These are phyloP conservation scores for Cyclostephanos tholiformis DNA, from an alignment of 108 stramenopile genomes.

Conservation along the genomic window DNA sequence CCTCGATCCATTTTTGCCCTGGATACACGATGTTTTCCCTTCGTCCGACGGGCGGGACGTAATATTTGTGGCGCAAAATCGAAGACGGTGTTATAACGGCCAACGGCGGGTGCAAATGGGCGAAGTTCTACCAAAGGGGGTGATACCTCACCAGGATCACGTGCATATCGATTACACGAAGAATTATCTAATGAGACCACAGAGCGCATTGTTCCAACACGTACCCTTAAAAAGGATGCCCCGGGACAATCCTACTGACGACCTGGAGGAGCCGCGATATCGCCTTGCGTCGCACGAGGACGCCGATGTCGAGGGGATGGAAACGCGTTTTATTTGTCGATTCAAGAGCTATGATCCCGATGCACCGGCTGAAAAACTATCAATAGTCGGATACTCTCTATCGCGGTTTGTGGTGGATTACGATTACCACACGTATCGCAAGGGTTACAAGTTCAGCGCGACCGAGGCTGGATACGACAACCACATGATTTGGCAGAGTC, in stretches of 20 bases:
- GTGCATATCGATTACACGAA: slow-evolving; percentile 42
- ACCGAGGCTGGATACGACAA: slow-evolving; percentile 70
- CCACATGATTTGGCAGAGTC: slow-evolving; percentile 74
- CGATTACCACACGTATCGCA: slow-evolving; percentile 74
- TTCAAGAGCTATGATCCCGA: slow-evolving; percentile 64
- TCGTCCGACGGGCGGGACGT: slow-evolving; percentile 75
- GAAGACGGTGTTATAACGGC: slow-evolving; percentile 68
- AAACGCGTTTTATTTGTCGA: slow-evolving; percentile 86
- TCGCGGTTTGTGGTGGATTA: slow-evolving; percentile 73
- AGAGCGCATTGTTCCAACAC: slow-evolving; percentile 83
- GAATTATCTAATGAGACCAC: slow-evolving; percentile 68
- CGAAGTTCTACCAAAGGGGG: slow-evolving; percentile 34
- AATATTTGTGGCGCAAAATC: slow-evolving; percentile 89
- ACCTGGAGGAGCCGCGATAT: slow-evolving; percentile 51
- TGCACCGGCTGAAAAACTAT: slow-evolving; percentile 15
- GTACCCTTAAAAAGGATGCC: slow-evolving; percentile 70
- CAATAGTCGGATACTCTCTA: slow-evolving; percentile 70
- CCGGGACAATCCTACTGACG: background rate
- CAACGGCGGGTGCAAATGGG: slow-evolving; percentile 9
- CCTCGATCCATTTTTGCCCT: slow-evolving; percentile 85
- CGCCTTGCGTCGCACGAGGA: slow-evolving; percentile 78
- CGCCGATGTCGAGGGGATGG: slow-evolving; percentile 79
- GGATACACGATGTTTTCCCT: slow-evolving; percentile 93
- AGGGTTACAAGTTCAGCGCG: slow-evolving; percentile 58
- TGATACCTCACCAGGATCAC: slow-evolving; percentile 25